Percentiles rank a stretch among this genome's conserved stretches.
Evolutionary conservation across 75 land plant species (phyloP).

Genomic region (Picea glauca): DNA sequence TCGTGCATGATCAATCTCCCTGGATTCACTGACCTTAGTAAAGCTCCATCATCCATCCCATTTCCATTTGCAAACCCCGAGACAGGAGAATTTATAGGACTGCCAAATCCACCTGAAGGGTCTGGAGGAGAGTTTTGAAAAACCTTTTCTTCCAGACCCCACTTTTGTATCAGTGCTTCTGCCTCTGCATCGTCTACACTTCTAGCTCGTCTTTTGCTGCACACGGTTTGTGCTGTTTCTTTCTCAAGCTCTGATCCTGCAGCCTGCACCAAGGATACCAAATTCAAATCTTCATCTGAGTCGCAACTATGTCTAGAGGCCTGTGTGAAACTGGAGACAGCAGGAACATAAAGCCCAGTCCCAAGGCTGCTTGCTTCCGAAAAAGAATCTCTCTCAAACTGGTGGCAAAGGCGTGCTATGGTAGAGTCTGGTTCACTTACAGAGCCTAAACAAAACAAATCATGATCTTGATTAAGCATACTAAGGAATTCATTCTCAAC

Average conservation of each 20-base stretch:
- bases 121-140: constrained; percentile 18
- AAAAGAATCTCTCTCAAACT: constrained; percentile 16
- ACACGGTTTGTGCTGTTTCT: constrained; percentile 16
- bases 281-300: constrained; percentile 11
- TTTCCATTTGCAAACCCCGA: constrained; percentile 5
- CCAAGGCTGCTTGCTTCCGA: background rate
- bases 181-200: constrained; percentile 21
- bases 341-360: background rate
- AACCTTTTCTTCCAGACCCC: constrained; percentile 21
- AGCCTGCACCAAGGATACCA: constrained; percentile 18
- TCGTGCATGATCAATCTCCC: constrained; percentile 16
- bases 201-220: constrained; percentile 21
- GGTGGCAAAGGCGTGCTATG: constrained; percentile 12
- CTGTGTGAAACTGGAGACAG: background rate
- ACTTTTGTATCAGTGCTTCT: constrained; percentile 19
- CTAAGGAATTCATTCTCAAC: constrained; percentile 21
- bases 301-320: background rate
- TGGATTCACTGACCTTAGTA: constrained; percentile 17
- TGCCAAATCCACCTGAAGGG: constrained; percentile 6
- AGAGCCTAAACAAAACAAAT: background rate
- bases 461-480: constrained; percentile 17
- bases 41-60: constrained; percentile 21
- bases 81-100: background rate
- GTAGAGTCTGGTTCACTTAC: constrained; percentile 16
- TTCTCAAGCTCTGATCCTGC: constrained; percentile 21